Base-by-base conservation (phyloP, 768 basidiomycete species). In the Pulveroboletus sp. region DNA sequence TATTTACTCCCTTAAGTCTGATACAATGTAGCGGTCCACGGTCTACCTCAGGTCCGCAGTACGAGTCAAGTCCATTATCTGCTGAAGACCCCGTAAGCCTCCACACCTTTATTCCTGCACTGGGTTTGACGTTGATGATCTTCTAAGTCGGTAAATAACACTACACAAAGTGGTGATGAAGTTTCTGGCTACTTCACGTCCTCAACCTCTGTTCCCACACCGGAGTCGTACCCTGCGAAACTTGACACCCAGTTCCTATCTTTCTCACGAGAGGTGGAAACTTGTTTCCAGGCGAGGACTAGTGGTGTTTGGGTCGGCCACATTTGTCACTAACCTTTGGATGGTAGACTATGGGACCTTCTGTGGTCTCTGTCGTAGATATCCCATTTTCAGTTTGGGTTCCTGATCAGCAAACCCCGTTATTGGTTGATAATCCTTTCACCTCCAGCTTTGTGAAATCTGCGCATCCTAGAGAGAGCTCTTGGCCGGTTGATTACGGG, bases 291-390 rank as follows among this genome's bases (percentile, higher is more conserved):
- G 49, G 60, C 57, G 30, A 26, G 36, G 1, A 15, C 18, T 13
- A 6, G 8, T 37, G 6, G 13, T 4, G 1, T 27, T 30, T 27
- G 7, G 5, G 24, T 15, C 18, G 14, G 18, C 13, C 24, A 13
- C 8, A n/a, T 13, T 30, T 28, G 35, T 32, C 0, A 4, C 35
- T 49, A 8, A 53, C 13, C 6, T 15, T 8, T 15, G 6, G 28
- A 0, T 27, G 8, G 2, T 15, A 61, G 60, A 39, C 13, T 6
- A 5, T 28, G 8, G 3, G 8, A 6, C 9, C 31, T 18, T 28
- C 5, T 8, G 3, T 5, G 14, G 1, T 1, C 6, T 0, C 15
- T 5, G 4, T 2, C 15, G 2, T 5, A 18, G 43, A 17, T 8
- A 6, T 8, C 18, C 5, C 11, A 5, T 21, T 6, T 5, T 14